These are phyloP conservation scores for Coemansia aciculifera DNA, from an alignment of 192 early-diverging fungal genomes.

Conservation along the genomic window DNA sequence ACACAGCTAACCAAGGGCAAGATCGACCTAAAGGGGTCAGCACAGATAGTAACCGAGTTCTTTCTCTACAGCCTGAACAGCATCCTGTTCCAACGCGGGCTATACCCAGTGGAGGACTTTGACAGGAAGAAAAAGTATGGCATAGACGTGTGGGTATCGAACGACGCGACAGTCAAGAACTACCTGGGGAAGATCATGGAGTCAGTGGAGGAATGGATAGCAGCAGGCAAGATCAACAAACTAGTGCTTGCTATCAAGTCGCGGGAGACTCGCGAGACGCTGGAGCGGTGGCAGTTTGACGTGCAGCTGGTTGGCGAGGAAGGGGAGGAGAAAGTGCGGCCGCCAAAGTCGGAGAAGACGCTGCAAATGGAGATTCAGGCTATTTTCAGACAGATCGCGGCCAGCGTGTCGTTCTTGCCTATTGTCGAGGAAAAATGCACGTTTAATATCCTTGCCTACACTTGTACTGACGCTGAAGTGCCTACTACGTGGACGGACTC, in stretches of 20 bases:
- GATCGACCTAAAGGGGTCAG: constrained; percentile 84
- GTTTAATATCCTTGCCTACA: constrained; percentile 89
- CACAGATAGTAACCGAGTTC: constrained; percentile 83
- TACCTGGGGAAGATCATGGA: constrained; percentile 77
- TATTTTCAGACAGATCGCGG: constrained; percentile 89
- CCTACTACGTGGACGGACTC: constrained; percentile 86
- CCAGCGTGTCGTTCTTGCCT: constrained; percentile 87
- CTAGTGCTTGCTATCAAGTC: constrained; percentile 86
- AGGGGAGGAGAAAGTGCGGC: constrained; percentile 7
- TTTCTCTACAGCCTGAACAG: constrained; percentile 86
- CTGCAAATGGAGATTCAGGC: constrained; percentile 76
- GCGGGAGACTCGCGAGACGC: constrained; percentile 75
- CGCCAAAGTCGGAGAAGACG: constrained; percentile 51
- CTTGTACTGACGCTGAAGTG: constrained; percentile 81
- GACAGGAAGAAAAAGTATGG: constrained; percentile 83
- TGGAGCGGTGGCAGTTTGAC: constrained; percentile 97
- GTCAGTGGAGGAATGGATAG: constrained; percentile 84
- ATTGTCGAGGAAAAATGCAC: constrained; percentile 87
- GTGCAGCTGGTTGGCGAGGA: constrained; percentile 66
- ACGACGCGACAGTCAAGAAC: constrained; percentile 65
- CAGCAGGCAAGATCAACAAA: constrained; percentile 71
- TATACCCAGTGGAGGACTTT: constrained; percentile 95
- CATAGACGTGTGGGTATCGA: constrained; percentile 77
- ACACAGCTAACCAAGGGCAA: constrained; percentile 57
- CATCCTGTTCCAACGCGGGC: constrained; percentile 87